Percentiles rank a stretch among this genome's conserved stretches.
Evolutionary conservation across 371 early-diverging fungal species (phyloP).

Genomic region (Mucor velutinosus): DNA sequence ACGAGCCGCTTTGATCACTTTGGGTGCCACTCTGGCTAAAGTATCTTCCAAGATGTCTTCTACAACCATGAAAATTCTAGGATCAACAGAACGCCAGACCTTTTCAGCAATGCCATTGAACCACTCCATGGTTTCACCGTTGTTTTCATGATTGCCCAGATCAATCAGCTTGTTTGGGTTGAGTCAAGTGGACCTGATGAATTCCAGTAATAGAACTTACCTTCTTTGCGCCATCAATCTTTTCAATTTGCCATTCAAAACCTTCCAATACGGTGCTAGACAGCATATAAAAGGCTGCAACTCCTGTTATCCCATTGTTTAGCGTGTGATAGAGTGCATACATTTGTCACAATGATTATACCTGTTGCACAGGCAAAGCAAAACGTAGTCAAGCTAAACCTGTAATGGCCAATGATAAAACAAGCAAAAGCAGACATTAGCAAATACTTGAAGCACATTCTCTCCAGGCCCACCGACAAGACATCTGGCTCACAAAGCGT

Average conservation of each 20-base stretch:
- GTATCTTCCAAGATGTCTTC: slow-evolving; percentile 40
- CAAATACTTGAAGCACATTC: slow-evolving; percentile 2
- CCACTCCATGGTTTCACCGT: slow-evolving; percentile 43
- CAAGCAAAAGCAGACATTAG: background rate
- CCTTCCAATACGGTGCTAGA: background rate
- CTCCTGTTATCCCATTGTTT: background rate
- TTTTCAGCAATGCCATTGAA: slow-evolving; percentile 36
- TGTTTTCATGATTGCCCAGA: background rate
- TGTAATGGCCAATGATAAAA: background rate
- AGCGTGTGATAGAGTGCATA: background rate
- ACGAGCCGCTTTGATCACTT: slow-evolving; percentile 31
- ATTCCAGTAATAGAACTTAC: background rate
- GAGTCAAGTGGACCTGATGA: background rate
- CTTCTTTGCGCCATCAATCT: background rate
- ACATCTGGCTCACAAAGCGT: background rate
- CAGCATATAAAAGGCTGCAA: background rate
- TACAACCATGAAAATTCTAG: slow-evolving; percentile 25
- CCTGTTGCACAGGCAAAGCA: background rate
- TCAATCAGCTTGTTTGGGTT: background rate
- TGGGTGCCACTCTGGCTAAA: slow-evolving; percentile 22
- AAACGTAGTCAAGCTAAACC: background rate
- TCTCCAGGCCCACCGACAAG: background rate
- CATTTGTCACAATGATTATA: background rate
- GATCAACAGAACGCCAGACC: slow-evolving; percentile 39
- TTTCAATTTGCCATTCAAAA: slow-evolving; percentile 6